Conservation (phyloP, 495 filamentous ascomycete genomes). For the Daldinia caldariorum region DNA sequence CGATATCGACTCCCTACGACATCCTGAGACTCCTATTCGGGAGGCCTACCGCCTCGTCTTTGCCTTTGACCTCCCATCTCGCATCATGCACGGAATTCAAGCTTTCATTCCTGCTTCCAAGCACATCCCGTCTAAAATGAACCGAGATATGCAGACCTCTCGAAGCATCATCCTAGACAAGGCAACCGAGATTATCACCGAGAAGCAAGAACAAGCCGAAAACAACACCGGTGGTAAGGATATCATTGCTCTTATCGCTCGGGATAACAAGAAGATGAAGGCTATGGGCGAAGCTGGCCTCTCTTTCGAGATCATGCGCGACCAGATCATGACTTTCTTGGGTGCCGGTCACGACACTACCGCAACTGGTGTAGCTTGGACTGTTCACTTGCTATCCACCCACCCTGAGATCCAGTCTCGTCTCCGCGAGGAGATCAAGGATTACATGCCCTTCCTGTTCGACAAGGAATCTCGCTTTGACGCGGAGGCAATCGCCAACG, state of each 20-base stretch:
- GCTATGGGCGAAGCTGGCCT: conserved; percentile 51
- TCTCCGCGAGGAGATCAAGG: conserved; percentile 50
- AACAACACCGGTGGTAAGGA: conserved; percentile 53
- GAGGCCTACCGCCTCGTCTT: conserved; percentile 59
- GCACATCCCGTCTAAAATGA: conserved; percentile 57
- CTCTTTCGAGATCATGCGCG: conserved; percentile 56
- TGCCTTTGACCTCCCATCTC: conserved; percentile 54
- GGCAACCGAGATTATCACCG: conserved; percentile 51
- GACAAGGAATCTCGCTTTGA: conserved; percentile 32
- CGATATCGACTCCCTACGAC: conserved; percentile 55
- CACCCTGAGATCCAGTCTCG: conserved; percentile 49
- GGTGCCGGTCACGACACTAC: conserved; percentile 56
- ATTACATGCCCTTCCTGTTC: conserved; percentile 56
- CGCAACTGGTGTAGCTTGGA: conserved; percentile 51
- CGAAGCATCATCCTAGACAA: conserved; percentile 53
- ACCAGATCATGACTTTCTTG: conserved; percentile 60
- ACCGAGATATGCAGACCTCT: conserved; percentile 55
- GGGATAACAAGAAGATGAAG: conserved; percentile 52
- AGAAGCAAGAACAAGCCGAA: conserved; percentile 55
- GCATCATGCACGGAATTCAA: conserved; percentile 55
- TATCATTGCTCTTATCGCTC: conserved; percentile 59
- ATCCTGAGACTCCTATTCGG: conserved; percentile 54
- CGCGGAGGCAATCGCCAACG: conserved; percentile 13
- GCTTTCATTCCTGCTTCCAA: conserved; percentile 57
- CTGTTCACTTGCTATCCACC: conserved; percentile 48